These are phyloP conservation scores for Poa annua DNA, from an alignment of 176 grass and related monocot genomes.

Conservation along the genomic window DNA sequence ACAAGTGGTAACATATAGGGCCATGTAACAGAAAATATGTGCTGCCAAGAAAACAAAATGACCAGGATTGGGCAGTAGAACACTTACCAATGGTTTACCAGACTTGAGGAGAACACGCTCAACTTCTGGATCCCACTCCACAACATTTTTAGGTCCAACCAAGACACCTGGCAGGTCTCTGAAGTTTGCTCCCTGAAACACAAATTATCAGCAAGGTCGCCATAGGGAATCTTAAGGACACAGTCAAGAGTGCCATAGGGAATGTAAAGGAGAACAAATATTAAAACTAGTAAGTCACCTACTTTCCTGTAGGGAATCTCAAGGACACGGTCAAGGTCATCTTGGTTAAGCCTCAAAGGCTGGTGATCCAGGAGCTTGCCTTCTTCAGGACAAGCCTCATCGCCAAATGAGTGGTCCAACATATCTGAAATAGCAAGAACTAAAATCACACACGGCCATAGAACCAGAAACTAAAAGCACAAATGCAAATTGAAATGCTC, in stretches of 20 bases:
- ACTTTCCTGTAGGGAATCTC: conserved; percentile 74
- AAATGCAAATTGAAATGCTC: neutral
- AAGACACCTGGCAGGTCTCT: conserved; percentile 66
- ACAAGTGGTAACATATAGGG: neutral
- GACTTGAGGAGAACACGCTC: conserved; percentile 49
- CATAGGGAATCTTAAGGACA: neutral
- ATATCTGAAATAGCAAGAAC: conserved; percentile 43
- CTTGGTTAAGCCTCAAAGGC: conserved; percentile 59
- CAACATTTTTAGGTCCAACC: conserved; percentile 64
- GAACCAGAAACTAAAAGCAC: neutral
- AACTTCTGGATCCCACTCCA: conserved; percentile 61
- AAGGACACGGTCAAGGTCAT: conserved; percentile 61
- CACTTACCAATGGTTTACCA: conserved; percentile 74
- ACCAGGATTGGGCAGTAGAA: neutral
- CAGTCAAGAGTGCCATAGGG: neutral
- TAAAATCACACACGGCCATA: neutral
- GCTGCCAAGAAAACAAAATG: too few species aligned
- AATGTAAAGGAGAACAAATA: neutral
- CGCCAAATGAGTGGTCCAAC: conserved; percentile 51
- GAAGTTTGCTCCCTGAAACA: conserved; percentile 77
- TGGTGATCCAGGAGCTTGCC: conserved; percentile 68
- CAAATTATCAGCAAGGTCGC: neutral
- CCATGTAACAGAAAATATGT: neutral
- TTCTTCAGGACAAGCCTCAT: conserved; percentile 5
- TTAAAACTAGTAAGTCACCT: neutral